Evolutionary conservation across 2,329 filamentous ascomycete species (phyloP), one percentile per base, ranked within the genome.

Genomic region (Fusarium sp.): DNA sequence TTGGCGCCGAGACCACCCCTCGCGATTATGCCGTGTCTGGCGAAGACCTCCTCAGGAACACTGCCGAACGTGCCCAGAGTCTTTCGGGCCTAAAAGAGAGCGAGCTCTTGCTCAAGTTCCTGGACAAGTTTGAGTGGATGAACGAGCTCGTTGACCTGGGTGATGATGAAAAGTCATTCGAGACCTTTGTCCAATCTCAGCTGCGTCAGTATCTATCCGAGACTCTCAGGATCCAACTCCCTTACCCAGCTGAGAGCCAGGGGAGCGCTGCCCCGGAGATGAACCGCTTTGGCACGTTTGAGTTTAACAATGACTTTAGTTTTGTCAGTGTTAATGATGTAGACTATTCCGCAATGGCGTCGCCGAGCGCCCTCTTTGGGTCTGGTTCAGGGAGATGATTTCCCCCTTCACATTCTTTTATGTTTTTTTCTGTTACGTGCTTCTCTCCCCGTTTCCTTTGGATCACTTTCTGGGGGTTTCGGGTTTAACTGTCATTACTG

Each of bases 41-140:
- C 38, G 22, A 37, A 6, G 52, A 63, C 6, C 29, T 79, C 27
- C 67, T 79, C 27, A 22, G 58, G 18, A 59, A 61, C 20, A 74
- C 77, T 10, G 58, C 52, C 6, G 50, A 57, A 11, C 67, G 67
- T 4, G 72, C 63, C 38, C 62, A 61, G 9, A 45, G 63, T 14
- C 56, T 79, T 13, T 38, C 42, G 13, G 24, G 66, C 5, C 65
- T 67, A 35, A 37, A 52, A 6, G 71, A 77, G 27, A 37, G 61
- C 10, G 38, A 71, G 4, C 68, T 78, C 18, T 78, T 72, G 77
- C 56, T 67, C 40, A 35, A 64, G 24, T 77, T 78, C 40, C 63
- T 78, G 14, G 40, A 58, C 16, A 73, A 56, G 47, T 78, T 78
- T 37, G 58, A 56, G 3, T 79, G 76, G 77, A 78, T 78, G 76